phyloP scores from a whole-genome alignment of 192 early-diverging fungal genomes.

The Funneliformis mosseae region DNA sequence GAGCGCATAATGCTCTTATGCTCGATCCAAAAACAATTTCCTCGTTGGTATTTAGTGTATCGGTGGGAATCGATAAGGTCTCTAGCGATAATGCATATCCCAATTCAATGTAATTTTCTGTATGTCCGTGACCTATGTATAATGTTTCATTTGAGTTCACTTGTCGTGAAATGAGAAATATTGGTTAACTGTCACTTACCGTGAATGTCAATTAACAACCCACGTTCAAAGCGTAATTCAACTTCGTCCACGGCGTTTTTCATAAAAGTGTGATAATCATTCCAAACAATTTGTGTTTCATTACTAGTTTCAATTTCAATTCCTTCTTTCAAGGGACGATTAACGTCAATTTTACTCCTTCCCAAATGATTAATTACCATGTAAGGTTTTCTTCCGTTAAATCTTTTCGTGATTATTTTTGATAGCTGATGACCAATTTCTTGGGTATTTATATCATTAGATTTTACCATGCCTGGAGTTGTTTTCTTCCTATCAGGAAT shows the following conservation, averaged over 20 bases:
- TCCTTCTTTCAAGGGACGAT: constrained; percentile 8
- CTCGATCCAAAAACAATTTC: neutral
- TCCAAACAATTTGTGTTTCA: neutral
- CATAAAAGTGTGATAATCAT: constrained; percentile 3
- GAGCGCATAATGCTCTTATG: constrained; percentile 8
- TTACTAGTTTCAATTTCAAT: neutral
- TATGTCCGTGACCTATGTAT: neutral
- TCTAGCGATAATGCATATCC: neutral
- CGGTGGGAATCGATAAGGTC: neutral
- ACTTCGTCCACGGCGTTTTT: neutral
- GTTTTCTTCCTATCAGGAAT: neutral
- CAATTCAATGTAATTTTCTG: constrained; percentile 7
- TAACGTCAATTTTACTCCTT: constrained; percentile 9
- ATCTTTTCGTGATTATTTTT: neutral
- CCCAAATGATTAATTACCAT: neutral
- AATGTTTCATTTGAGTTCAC: neutral
- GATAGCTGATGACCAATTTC: neutral
- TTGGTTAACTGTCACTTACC: neutral
- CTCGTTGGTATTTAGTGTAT: neutral
- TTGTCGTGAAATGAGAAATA: neutral
- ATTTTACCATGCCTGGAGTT: neutral
- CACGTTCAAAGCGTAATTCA: neutral
- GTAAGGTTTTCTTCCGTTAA: neutral
- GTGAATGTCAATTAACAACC: constrained; percentile 7
- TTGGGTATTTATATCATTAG: constrained; percentile 9